Conservation (phyloP, 306 rosid species). For the Vigna angularis region DNA sequence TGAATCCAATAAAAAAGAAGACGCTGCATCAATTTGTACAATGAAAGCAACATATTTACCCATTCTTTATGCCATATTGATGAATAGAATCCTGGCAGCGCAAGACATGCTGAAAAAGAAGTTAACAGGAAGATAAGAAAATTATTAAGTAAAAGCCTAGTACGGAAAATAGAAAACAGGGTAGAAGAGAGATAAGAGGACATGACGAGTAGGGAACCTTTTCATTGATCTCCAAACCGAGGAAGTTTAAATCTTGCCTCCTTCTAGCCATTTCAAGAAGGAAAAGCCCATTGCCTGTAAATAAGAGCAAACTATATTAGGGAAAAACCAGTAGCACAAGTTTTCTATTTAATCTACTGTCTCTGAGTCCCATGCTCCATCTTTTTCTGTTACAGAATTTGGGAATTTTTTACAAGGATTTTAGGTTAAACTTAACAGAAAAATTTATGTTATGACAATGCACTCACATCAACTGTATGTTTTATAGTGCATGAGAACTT, state of each 20-base stretch:
- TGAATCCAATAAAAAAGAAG: constrained; percentile 23
- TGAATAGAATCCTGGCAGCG: constrained; percentile 67
- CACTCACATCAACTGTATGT: constrained; percentile 25
- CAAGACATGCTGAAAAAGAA: constrained; percentile 74
- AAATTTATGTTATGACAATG: background rate
- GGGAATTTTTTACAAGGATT: constrained; percentile 4
- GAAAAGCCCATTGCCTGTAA: constrained; percentile 88
- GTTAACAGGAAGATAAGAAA: constrained; percentile 7
- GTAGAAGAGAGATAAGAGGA: background rate
- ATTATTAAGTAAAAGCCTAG: constrained; percentile 8
- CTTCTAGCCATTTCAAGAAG: constrained; percentile 83
- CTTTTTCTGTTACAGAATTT: constrained; percentile 11
- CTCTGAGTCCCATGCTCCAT: background rate
- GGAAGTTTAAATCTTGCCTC: constrained; percentile 79
- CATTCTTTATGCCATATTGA: constrained; percentile 57
- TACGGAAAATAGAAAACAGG: background rate
- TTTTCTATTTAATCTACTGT: constrained; percentile 5
- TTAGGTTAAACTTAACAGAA: constrained; percentile 21
- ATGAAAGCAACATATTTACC: constrained; percentile 58
- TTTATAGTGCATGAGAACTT: constrained; percentile 24
- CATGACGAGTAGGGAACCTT: constrained; percentile 57
- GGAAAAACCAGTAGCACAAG: constrained; percentile 27
- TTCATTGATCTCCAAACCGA: constrained; percentile 91
- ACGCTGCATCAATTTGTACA: constrained; percentile 12
- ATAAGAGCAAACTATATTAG: constrained; percentile 37